A percentile compares a stretch with the other conserved stretches of the same genome.
Conservation (phyloP, 306 rosid species). For the Casuarina cunninghamiana region DNA sequence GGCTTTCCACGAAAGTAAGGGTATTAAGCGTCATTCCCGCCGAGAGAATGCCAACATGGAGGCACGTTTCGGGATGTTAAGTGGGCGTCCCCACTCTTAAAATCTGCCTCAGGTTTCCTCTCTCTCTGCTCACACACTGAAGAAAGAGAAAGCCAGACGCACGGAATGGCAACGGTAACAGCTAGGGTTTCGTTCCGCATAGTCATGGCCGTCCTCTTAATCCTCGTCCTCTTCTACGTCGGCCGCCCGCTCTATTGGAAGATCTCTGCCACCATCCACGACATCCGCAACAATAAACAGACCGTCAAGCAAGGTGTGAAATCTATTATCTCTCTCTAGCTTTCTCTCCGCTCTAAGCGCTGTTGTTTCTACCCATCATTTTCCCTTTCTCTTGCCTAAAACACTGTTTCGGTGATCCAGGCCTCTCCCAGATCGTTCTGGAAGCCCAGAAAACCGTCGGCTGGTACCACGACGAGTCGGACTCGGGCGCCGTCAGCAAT, state of each 20-base stretch:
- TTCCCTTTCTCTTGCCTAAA: neutral
- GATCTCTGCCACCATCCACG: constrained; percentile 77
- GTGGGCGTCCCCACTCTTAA: no score
- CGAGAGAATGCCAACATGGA: no score
- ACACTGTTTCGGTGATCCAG: constrained; percentile 32
- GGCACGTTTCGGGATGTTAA: no score
- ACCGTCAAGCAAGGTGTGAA: constrained; percentile 68
- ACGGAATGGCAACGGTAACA: constrained; percentile 53
- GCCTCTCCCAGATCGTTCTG: constrained; percentile 77
- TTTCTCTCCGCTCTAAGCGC: neutral
- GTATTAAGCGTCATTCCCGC: no score
- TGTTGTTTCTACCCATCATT: neutral
- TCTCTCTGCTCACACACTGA: neutral
- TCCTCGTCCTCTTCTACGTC: constrained; percentile 61
- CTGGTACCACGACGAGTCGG: constrained; percentile 67
- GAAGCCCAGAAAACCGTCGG: constrained; percentile 87
- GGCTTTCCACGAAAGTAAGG: no score
- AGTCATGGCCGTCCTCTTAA: constrained; percentile 22
- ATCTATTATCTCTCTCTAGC: neutral
- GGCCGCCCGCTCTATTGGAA: constrained; percentile 94
- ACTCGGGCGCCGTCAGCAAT: constrained; percentile 33
- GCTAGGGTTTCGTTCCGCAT: constrained; percentile 60
- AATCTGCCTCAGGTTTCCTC: no score
- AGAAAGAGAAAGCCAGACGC: neutral
- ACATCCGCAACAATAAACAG: constrained; percentile 76